Evolutionary conservation across 352 stramenopile species (phyloP).

Genomic region (Globisporangium uncinulatum): DNA sequence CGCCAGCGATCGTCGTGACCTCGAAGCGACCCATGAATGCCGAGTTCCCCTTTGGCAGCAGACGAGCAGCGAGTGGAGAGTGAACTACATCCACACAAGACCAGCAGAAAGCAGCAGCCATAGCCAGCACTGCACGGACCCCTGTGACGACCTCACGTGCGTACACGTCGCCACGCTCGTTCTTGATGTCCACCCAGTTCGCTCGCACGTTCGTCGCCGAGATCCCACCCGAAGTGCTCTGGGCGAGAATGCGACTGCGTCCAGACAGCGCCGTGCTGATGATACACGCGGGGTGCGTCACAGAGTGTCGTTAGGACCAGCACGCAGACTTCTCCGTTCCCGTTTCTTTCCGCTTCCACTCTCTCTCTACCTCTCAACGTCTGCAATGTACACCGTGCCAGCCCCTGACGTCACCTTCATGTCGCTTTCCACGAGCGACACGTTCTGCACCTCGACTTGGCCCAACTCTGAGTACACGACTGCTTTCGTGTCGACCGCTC

Average conservation of each 20-base stretch:
- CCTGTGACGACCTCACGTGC: constrained; percentile 26
- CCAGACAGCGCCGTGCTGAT: constrained; percentile 37
- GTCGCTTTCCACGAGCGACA: constrained; percentile 48
- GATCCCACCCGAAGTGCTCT: constrained; percentile 45
- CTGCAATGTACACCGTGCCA: constrained; percentile 30
- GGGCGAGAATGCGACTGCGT: constrained; percentile 39
- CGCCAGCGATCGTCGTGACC: constrained; percentile 47
- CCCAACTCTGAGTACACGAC: constrained; percentile 43
- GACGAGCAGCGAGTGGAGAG: too few species aligned
- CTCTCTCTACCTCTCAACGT: constrained; percentile 28
- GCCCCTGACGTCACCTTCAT: constrained; percentile 42
- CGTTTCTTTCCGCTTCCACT: too few species aligned
- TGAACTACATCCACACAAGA: not conserved
- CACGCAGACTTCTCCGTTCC: too few species aligned
- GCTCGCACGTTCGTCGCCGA: constrained; percentile 29
- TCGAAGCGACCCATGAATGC: constrained; percentile 71
- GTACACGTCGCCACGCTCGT: constrained; percentile 35
- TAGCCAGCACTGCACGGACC: constrained; percentile 14
- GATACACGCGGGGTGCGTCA: too few species aligned
- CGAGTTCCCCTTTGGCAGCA: constrained; percentile 30
- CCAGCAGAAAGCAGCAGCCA: not conserved
- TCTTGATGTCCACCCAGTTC: constrained; percentile 59
- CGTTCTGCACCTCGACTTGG: constrained; percentile 32
- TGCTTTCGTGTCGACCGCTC: constrained; percentile 20
- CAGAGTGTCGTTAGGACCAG: too few species aligned